Evolutionary conservation across 169 alveolate genomes (phyloP).

Genomic region (Eimeria sp.): DNA sequence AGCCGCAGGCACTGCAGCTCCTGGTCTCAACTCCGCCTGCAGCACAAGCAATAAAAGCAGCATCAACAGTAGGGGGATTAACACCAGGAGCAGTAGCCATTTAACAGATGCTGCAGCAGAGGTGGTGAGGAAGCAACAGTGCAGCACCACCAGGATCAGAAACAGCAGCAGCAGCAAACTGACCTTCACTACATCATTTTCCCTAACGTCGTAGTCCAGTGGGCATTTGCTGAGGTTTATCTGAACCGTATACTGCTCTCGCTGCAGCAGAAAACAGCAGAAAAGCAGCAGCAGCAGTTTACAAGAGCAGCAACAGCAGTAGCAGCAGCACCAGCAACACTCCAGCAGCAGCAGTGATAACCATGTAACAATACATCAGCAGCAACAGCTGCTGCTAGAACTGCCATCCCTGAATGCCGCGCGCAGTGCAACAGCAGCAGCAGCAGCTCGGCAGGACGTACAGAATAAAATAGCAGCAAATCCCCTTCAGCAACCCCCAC

Average conservation of each 20-base stretch:
- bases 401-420: background rate
- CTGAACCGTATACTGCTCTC: constrained; percentile 43
- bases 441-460: background rate
- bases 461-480: constrained; percentile 24
- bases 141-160: background rate
- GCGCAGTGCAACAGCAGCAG: background rate
- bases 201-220: constrained; percentile 37
- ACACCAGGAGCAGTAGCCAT: background rate
- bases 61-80: background rate
- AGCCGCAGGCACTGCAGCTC: constrained; percentile 26
- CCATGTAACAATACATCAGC: background rate
- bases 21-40: constrained; percentile 57
- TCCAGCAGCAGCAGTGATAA: background rate
- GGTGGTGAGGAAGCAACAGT: background rate
- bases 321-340: background rate
- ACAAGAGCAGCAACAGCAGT: background rate
- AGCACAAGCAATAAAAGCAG: background rate
- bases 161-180: background rate
- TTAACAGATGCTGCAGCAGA: background rate
- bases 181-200: constrained; percentile 40
- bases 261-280: constrained; percentile 19
- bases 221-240: constrained; percentile 45
- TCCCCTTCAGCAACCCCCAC: constrained; percentile 70
- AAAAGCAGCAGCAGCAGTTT: background rate
- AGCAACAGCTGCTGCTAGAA: background rate